A percentile compares a stretch with the other conserved stretches of the same genome.
Conservation (phyloP, 129 eudicot species). For the Daucus carota region DNA sequence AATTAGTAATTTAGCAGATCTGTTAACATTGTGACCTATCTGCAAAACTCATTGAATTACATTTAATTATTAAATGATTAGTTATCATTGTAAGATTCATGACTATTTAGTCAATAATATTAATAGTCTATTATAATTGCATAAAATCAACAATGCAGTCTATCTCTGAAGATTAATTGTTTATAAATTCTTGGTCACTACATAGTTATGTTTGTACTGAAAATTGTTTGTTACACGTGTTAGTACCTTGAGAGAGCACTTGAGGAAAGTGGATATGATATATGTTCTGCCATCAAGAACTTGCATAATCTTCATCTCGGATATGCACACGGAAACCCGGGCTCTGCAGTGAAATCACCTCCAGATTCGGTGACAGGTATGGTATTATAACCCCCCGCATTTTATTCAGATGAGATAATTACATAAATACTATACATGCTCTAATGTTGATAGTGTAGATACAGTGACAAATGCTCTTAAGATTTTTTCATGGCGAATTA, state of each 20-base stretch:
- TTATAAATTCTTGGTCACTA: background rate
- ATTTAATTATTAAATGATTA: too few relatives aligned
- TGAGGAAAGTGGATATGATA: slow-evolving; percentile 55
- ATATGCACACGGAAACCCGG: slow-evolving; percentile 30
- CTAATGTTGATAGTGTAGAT: background rate
- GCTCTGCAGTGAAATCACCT: slow-evolving; percentile 26
- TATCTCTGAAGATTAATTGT: background rate
- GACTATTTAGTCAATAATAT: too few relatives aligned
- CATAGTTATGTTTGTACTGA: background rate
- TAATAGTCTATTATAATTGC: too few relatives aligned
- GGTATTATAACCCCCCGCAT: background rate
- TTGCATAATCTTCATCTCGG: slow-evolving; percentile 56
- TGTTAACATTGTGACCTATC: too few relatives aligned
- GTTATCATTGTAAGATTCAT: too few relatives aligned
- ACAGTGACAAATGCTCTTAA: background rate
- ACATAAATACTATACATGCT: background rate
- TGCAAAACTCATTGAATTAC: background rate
- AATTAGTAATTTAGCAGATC: background rate
- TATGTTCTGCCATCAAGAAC: slow-evolving; percentile 63
- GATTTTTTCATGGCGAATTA: background rate
- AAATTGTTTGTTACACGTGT: background rate
- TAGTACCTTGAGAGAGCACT: slow-evolving; percentile 68
- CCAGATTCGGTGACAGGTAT: slow-evolving; percentile 37
- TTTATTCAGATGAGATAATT: background rate
- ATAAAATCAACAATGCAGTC: too few relatives aligned